phyloP scores from a whole-genome alignment of 495 filamentous ascomycete genomes.

The Massariosphaeria phaeospora region DNA sequence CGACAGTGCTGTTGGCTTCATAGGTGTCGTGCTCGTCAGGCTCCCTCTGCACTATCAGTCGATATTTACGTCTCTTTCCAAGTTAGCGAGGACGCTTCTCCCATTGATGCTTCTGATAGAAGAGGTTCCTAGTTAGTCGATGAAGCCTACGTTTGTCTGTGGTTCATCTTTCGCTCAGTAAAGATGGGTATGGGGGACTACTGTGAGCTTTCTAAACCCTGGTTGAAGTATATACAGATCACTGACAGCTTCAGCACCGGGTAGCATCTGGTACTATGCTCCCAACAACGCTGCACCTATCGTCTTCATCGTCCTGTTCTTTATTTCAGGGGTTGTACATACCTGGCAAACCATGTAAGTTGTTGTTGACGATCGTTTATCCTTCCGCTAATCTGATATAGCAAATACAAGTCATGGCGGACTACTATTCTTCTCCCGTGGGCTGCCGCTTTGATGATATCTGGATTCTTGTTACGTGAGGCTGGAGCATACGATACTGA shows the following conservation, averaged over 20 bases:
- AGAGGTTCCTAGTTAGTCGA: too few relatives aligned
- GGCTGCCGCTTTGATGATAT: slow-evolving; percentile 32
- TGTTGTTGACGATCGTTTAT: not conserved
- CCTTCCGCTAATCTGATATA: not conserved
- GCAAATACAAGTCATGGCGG: slow-evolving; percentile 36
- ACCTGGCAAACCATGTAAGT: slow-evolving; percentile 60
- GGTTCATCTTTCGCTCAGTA: not conserved
- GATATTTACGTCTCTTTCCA: too few relatives aligned
- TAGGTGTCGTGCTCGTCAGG: too few relatives aligned
- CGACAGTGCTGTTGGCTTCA: too few relatives aligned
- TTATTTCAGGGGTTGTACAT: slow-evolving; percentile 54
- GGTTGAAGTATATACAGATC: not conserved
- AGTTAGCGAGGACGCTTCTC: too few relatives aligned
- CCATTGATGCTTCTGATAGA: too few relatives aligned
- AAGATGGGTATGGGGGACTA: slow-evolving; percentile 31
- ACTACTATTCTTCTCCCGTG: slow-evolving; percentile 33
- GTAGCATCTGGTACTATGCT: slow-evolving; percentile 64
- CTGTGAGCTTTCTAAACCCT: slow-evolving; percentile 7
- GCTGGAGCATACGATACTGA: slow-evolving; percentile 28
- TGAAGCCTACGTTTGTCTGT: too few relatives aligned
- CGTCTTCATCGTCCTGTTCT: slow-evolving; percentile 62
- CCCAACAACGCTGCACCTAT: slow-evolving; percentile 69
- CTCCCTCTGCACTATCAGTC: too few relatives aligned
- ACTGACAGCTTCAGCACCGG: slow-evolving; percentile 17
- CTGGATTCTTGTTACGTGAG: slow-evolving; percentile 31